phyloP scores from a whole-genome alignment of 805 yeast genomes.

The Candida dendrica region DNA sequence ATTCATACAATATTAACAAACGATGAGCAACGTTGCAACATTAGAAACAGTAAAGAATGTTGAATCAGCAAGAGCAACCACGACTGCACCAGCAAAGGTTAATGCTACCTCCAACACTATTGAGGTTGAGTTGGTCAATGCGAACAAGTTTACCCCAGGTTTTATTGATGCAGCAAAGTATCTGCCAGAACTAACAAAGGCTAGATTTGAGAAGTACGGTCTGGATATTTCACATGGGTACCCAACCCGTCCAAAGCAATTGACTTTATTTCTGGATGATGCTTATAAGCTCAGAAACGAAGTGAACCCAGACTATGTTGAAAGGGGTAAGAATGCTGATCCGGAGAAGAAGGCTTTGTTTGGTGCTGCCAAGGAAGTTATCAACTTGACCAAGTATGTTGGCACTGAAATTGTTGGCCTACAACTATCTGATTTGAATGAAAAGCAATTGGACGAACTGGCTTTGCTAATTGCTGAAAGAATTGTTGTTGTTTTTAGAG shows the following conservation, averaged over 20 bases:
- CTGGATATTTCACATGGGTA: slow-evolving; percentile 33
- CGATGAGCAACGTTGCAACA: neutral
- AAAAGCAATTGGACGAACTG: slow-evolving; percentile 39
- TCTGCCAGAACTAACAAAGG: slow-evolving; percentile 21
- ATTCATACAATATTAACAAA: too few relatives aligned
- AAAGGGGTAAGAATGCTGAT: slow-evolving; percentile 32
- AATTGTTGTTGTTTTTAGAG: slow-evolving; percentile 38
- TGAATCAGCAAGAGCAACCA: neutral
- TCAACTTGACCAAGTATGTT: slow-evolving; percentile 35
- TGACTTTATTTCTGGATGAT: slow-evolving; percentile 34
- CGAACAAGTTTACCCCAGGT: neutral
- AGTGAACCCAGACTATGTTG: slow-evolving; percentile 27
- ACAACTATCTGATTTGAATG: slow-evolving; percentile 34
- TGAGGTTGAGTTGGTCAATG: neutral
- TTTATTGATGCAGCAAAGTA: neutral
- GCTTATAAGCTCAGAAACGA: slow-evolving; percentile 28
- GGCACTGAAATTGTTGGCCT: slow-evolving; percentile 46
- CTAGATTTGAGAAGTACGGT: slow-evolving; percentile 27
- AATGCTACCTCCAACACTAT: neutral
- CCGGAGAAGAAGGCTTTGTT: slow-evolving; percentile 35
- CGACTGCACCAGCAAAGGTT: too few relatives aligned
- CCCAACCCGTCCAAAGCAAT: slow-evolving; percentile 29
- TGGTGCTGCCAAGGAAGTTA: slow-evolving; percentile 35
- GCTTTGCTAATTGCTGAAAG: slow-evolving; percentile 41
- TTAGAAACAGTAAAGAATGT: neutral